These are phyloP conservation scores for Cladosporium sp. DNA, from an alignment of 2,329 filamentous ascomycete species.

Conservation along the genomic window DNA sequence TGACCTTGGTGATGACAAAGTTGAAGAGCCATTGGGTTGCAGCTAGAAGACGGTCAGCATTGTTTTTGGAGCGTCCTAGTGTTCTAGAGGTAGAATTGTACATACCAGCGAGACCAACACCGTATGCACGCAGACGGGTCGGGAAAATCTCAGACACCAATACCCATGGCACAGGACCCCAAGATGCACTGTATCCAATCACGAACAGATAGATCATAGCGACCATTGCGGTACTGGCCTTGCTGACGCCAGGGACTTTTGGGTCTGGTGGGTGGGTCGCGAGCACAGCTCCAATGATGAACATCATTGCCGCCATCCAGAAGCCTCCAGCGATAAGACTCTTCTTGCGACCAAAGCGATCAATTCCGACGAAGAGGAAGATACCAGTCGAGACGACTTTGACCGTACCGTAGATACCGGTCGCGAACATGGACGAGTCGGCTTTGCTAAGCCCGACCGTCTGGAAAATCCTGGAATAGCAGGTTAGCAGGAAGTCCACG, in stretches of 20 bases:
- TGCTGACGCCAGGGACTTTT: slow-evolving; percentile 47
- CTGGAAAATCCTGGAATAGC: slow-evolving; percentile 1
- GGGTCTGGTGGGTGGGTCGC: slow-evolving; percentile 52
- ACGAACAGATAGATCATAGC: slow-evolving; percentile 12
- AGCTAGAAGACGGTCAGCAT: slow-evolving; percentile 18
- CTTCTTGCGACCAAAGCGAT: slow-evolving; percentile 12
- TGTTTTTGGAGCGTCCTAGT: no score
- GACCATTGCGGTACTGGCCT: slow-evolving; percentile 5
- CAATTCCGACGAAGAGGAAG: slow-evolving; percentile 7
- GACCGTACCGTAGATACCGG: slow-evolving; percentile 16
- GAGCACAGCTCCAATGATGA: slow-evolving; percentile 15
- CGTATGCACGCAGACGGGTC: slow-evolving; percentile 34
- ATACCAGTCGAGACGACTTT: slow-evolving; percentile 12
- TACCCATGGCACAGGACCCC: slow-evolving; percentile 39
- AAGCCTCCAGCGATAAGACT: slow-evolving; percentile 7
- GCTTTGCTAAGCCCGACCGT: slow-evolving; percentile 7
- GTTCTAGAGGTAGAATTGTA: neutral
- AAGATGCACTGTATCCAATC: slow-evolving; percentile 42
- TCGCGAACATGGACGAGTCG: slow-evolving; percentile 10
- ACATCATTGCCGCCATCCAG: slow-evolving; percentile 11
- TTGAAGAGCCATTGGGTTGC: slow-evolving; percentile 34
- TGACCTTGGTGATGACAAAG: slow-evolving; percentile 34
- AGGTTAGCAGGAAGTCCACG: neutral
- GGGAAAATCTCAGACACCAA: slow-evolving; percentile 47
- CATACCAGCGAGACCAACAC: slow-evolving; percentile 50